phyloP scores from a whole-genome alignment of 495 filamentous ascomycete species.

The Poronia punctata region DNA sequence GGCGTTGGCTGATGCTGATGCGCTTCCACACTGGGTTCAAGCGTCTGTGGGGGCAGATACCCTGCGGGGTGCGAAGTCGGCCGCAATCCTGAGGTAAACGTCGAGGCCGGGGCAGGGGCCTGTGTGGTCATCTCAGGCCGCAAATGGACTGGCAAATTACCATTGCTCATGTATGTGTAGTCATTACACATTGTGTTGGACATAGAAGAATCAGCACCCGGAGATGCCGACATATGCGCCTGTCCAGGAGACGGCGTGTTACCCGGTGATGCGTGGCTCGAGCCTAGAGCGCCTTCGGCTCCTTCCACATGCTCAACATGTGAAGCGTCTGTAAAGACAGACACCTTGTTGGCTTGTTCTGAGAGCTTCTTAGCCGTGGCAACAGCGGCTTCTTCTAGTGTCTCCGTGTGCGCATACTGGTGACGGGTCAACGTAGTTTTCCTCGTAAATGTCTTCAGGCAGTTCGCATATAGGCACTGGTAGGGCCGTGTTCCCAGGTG shows the following conservation, averaged over 20 bases:
- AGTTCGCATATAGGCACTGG: conserved; percentile 95
- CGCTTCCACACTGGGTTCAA: conserved; percentile 79
- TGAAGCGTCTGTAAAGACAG: conserved; percentile 60
- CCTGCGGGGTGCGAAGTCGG: conserved; percentile 69
- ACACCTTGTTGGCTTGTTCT: conserved; percentile 38
- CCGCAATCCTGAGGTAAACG: conserved; percentile 52
- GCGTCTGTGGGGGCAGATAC: conserved; percentile 75
- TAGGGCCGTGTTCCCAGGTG: conserved; percentile 95
- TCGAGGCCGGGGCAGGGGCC: conserved; percentile 56
- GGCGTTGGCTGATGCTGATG: conserved; percentile 58
- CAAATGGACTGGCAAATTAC: conserved; percentile 74
- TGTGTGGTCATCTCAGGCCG: conserved; percentile 70
- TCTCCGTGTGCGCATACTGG: conserved; percentile 92
- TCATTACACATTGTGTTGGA: conserved; percentile 66
- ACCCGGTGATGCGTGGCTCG: conserved; percentile 72
- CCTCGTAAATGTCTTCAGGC: conserved; percentile 96
- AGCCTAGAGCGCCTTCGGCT: conserved; percentile 59
- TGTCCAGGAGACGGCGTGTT: conserved; percentile 84
- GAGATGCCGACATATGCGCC: conserved; percentile 69
- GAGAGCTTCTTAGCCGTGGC: conserved; percentile 66
- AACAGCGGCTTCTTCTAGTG: conserved; percentile 85
- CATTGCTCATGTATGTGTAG: conserved; percentile 61
- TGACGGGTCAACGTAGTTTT: conserved; percentile 92
- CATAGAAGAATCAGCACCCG: conserved; percentile 65
- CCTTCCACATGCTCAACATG: too few species aligned